Base-by-base conservation (phyloP, 1,139 yeast species). In the Arxiozyma slooffiae region DNA sequence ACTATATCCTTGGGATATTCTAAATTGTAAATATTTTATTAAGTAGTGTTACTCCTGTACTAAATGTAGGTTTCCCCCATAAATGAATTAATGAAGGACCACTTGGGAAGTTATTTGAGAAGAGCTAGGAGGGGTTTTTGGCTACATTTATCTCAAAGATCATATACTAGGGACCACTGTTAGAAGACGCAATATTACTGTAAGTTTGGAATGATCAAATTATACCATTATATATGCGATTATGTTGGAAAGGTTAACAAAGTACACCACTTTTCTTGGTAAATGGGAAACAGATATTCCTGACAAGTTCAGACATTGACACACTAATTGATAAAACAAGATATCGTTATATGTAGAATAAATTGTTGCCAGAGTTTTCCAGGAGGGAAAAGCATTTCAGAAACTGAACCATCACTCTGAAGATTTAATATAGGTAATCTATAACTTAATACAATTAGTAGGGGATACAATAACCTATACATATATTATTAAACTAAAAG, bases 21-120 rank as follows among this genome's bases (percentile, higher is more conserved):
- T 77, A 89, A 64, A 89, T 90, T 71, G 95, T 95, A 4, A 97
- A 90, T 68, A 74, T 90, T 66, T 81, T 90, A 36, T 85, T 96
- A 20, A 80, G 95, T 11, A 84, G 95, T 11, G 82, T 89, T 36
- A 82, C 90, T 44, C 97, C 97, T 1, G 78, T 85, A n/a, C 67
- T 90, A 47, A 81, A 89, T 69, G 72, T 90, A 41, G 97, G 97
- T 0, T 76, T 90, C 80, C 80, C 51, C 78, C 79, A 52, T 66
- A 67, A 17, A 71, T 69, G 51, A 81, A 83, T 67, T 82, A 79
- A 77, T 85, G 77, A 67, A 65, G 90, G 57, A 75, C 81, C n/a
- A 95, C 92, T 0, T 74, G 82, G 67, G 97, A 90, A 66, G 80
- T 90, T 38, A 79, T 89, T 70, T 75, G 78, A 50, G 94, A 96